phyloP scores from a whole-genome alignment of 768 basidiomycete species.

The Lanmaoa pseudosensibilis region DNA sequence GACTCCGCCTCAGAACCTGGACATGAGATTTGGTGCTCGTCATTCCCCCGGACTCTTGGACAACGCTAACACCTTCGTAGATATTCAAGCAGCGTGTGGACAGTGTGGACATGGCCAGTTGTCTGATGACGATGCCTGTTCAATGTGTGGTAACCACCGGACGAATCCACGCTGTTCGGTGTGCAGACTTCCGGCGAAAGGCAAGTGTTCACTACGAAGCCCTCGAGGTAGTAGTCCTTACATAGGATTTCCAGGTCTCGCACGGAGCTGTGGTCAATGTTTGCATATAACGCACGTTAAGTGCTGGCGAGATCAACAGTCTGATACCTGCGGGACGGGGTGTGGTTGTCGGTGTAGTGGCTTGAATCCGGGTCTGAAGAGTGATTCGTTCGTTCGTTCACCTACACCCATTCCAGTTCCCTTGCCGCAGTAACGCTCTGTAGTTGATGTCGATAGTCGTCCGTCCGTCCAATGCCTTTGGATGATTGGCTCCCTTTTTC shows the following conservation, averaged over 20 bases:
- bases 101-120: slow-evolving; percentile 40
- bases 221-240: neutral
- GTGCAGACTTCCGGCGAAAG: slow-evolving; percentile 76
- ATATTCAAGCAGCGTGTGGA: slow-evolving; percentile 48
- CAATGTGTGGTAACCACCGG: slow-evolving; percentile 42
- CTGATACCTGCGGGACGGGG: slow-evolving; percentile 61
- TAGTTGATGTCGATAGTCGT: neutral
- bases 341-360: slow-evolving; percentile 63
- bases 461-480: neutral
- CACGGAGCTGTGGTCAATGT: slow-evolving; percentile 59
- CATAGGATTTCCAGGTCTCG: slow-evolving; percentile 47
- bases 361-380: slow-evolving; percentile 1
- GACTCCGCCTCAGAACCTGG: slow-evolving; percentile 30
- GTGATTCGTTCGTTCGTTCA: slow-evolving; percentile 11
- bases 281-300: slow-evolving; percentile 65
- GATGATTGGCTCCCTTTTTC: neutral
- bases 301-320: slow-evolving; percentile 50
- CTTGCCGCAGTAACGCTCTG: neutral
- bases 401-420: slow-evolving; percentile 6
- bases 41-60: neutral
- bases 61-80: slow-evolving; percentile 29
- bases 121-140: slow-evolving; percentile 41
- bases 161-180: slow-evolving; percentile 61
- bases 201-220: slow-evolving; percentile 34
- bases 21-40: slow-evolving; percentile 36